These are phyloP conservation scores for Candolleomyces aberdarensis DNA, from an alignment of 768 basidiomycete species.

Conservation along the genomic window DNA sequence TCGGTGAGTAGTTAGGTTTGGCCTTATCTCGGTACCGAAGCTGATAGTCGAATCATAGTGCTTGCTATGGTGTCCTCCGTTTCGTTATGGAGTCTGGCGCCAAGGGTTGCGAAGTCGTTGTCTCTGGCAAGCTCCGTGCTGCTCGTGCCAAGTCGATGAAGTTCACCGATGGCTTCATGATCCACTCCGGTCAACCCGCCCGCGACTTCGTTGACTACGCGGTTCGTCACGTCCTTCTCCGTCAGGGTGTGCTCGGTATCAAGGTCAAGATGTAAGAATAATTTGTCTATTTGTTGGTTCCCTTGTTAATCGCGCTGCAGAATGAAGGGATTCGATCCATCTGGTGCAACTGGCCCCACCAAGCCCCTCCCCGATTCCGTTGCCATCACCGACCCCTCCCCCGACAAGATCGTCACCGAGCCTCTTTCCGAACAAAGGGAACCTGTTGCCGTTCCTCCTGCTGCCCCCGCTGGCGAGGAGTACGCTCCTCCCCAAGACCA, in stretches of 20 bases:
- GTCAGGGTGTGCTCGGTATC: constrained; percentile 99
- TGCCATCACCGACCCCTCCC: constrained; percentile 81
- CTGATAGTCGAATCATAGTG: constrained; percentile 15
- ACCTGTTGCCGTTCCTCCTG: constrained; percentile 49
- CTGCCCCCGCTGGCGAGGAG: constrained; percentile 53
- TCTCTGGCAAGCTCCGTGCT: constrained; percentile 98
- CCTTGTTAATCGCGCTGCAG: constrained; percentile 37
- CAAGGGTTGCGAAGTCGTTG: constrained; percentile 99
- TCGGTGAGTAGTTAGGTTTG: constrained; percentile 56
- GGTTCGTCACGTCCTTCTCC: constrained; percentile 95
- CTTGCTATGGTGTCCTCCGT: constrained; percentile 98
- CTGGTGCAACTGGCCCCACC: constrained; percentile 83
- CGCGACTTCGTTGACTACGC: constrained; percentile 97
- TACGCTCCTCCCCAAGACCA: constrained; percentile 32
- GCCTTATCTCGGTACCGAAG: neutral
- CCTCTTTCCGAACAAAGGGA: constrained; percentile 90
- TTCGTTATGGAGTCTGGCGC: constrained; percentile 99
- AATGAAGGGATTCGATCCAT: constrained; percentile 96
- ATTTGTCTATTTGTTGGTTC: neutral
- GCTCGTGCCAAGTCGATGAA: constrained; percentile 99
- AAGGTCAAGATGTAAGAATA: constrained; percentile 93
- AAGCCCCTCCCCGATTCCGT: constrained; percentile 96
- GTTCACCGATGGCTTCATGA: constrained; percentile 99
- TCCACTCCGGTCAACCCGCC: constrained; percentile 97
- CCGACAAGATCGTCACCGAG: constrained; percentile 87